phyloP scores from a whole-genome alignment of 768 basidiomycete species.

The Boletellus ananas region DNA sequence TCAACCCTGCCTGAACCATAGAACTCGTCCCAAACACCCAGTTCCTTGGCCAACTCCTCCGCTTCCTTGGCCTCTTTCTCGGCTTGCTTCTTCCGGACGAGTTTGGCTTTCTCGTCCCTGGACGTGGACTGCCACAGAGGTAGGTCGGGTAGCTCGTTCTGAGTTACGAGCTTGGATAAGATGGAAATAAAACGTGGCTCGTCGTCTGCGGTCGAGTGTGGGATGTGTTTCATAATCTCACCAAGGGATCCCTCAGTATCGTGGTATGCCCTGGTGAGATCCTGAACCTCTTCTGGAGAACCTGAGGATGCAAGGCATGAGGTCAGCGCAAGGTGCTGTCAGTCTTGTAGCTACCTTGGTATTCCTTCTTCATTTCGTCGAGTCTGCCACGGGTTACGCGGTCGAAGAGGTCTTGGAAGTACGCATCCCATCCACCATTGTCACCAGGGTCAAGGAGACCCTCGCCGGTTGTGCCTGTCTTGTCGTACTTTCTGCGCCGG shows the following conservation, averaged over 20 bases:
- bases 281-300: constrained; percentile 78
- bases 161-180: constrained; percentile 63
- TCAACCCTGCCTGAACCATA: constrained; percentile 73
- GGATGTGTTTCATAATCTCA: constrained; percentile 80
- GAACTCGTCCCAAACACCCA: constrained; percentile 95
- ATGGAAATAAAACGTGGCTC: constrained; percentile 76
- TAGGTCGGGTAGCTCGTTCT: constrained; percentile 53
- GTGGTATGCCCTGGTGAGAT: constrained; percentile 72
- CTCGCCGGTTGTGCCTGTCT: constrained; percentile 83
- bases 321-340: neutral
- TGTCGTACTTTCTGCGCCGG: constrained; percentile 73
- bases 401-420: constrained; percentile 89
- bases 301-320: constrained; percentile 42
- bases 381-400: constrained; percentile 80
- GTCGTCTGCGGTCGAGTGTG: constrained; percentile 80
- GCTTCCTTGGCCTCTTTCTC: constrained; percentile 83
- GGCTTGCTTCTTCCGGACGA: constrained; percentile 68
- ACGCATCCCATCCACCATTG: constrained; percentile 86
- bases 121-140: constrained; percentile 65
- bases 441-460: constrained; percentile 66
- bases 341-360: constrained; percentile 59
- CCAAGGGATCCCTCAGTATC: constrained; percentile 71
- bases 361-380: constrained; percentile 91
- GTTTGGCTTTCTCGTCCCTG: constrained; percentile 76
- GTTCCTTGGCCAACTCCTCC: constrained; percentile 75